Evolutionary conservation across 768 basidiomycete species (phyloP).

Genomic region (Serendipita indica): DNA sequence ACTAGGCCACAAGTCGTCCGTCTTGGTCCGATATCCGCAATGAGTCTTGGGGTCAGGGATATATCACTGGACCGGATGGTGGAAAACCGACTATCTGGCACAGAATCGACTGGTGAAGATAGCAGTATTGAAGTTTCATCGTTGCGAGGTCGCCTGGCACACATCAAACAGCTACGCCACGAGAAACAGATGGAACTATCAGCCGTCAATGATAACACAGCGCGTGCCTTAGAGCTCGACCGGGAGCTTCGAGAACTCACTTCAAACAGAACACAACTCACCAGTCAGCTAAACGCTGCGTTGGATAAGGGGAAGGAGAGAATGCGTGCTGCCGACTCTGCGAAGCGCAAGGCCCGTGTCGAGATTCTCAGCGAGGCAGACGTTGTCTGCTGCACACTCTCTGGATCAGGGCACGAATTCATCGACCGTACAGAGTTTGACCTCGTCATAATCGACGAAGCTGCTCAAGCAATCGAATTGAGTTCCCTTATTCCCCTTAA

Average conservation of each 20-base stretch:
- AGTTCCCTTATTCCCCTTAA: slow-evolving; percentile 91
- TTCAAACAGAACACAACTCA: slow-evolving; percentile 44
- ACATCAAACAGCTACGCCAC: slow-evolving; percentile 43
- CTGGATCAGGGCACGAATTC: slow-evolving; percentile 82
- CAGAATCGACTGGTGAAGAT: slow-evolving; percentile 29
- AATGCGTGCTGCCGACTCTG: slow-evolving; percentile 66
- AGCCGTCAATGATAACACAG: slow-evolving; percentile 39
- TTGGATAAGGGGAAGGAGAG: slow-evolving; percentile 76
- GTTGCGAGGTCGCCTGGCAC: slow-evolving; percentile 53
- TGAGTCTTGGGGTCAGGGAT: slow-evolving; percentile 69
- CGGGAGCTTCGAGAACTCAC: slow-evolving; percentile 57
- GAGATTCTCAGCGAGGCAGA: slow-evolving; percentile 81
- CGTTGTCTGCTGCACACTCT: slow-evolving; percentile 85
- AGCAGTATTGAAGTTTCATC: slow-evolving; percentile 35
- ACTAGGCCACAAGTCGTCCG: slow-evolving; percentile 71
- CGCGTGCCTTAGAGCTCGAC: slow-evolving; percentile 40
- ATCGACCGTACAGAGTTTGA: slow-evolving; percentile 79
- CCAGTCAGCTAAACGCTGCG: slow-evolving; percentile 55
- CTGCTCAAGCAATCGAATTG: slow-evolving; percentile 90
- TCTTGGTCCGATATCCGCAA: slow-evolving; percentile 61
- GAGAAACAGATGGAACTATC: slow-evolving; percentile 48
- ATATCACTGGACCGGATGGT: slow-evolving; percentile 79
- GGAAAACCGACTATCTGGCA: slow-evolving; percentile 43
- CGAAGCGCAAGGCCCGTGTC: slow-evolving; percentile 52
- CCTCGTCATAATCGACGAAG: slow-evolving; percentile 94